Conservation (phyloP, 805 yeast species). For the Pichia thaimueangensis region DNA sequence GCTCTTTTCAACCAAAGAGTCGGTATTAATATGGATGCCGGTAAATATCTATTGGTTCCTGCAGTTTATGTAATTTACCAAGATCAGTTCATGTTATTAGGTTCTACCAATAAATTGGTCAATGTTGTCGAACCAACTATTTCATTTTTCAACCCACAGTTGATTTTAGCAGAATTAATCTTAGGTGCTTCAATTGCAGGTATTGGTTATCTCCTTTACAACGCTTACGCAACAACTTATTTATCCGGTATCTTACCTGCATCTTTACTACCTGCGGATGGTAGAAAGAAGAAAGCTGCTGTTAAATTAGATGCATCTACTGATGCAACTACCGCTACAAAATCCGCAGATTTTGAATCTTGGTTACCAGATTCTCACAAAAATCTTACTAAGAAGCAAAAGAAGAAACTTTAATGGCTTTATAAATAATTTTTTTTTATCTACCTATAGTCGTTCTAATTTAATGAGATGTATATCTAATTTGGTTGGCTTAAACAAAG, state of each 20-base stretch:
- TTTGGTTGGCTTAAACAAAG: too few species aligned
- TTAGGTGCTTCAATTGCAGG: constrained; percentile 44
- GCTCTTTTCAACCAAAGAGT: constrained; percentile 51
- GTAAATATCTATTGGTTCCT: constrained; percentile 55
- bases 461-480: too few species aligned
- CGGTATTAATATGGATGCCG: constrained; percentile 51
- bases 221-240: constrained; percentile 40
- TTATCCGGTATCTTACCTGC: constrained; percentile 34
- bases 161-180: constrained; percentile 54
- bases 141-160: constrained; percentile 67
- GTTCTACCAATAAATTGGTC: constrained; percentile 52
- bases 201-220: constrained; percentile 42
- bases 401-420: constrained; percentile 13
- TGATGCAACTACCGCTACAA: constrained; percentile 4
- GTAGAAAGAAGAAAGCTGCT: constrained; percentile 21
- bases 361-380: constrained; percentile 59
- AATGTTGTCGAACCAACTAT: constrained; percentile 57
- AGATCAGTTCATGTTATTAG: constrained; percentile 46
- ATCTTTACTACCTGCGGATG: constrained; percentile 24
- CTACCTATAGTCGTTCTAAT: too few species aligned
- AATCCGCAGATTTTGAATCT: constrained; percentile 33
- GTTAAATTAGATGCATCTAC: background rate
- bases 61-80: constrained; percentile 46
- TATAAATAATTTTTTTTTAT: too few species aligned
- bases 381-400: constrained; percentile 28